A percentile compares a stretch with the other conserved stretches of the same genome.
phyloP scores from a whole-genome alignment of 352 stramenopile species.

The Phytophthora idaei region DNA sequence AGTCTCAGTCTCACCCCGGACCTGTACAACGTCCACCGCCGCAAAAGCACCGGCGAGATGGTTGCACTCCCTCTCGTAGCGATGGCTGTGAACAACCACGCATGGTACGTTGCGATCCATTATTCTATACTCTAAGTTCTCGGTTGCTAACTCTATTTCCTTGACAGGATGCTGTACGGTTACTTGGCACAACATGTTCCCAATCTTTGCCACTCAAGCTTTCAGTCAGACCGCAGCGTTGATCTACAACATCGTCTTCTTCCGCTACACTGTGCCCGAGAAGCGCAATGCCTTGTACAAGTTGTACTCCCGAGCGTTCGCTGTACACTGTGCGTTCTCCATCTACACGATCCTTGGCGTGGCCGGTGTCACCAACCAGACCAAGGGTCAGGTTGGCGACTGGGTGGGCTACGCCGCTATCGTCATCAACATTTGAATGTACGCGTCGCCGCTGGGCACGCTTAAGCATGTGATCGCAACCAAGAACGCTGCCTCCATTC shows the following conservation, averaged over 20 bases:
- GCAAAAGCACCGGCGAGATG: constrained; percentile 27
- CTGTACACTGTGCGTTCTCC: constrained; percentile 24
- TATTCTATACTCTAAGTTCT: background rate
- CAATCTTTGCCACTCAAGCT: constrained; percentile 30
- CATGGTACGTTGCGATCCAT: constrained; percentile 23
- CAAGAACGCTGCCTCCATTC: constrained; percentile 49
- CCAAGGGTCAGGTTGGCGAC: constrained; percentile 15
- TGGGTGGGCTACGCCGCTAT: constrained; percentile 43
- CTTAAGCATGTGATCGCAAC: constrained; percentile 46
- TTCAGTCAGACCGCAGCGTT: constrained; percentile 23
- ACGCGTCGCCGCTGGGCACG: constrained; percentile 53
- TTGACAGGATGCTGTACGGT: constrained; percentile 30
- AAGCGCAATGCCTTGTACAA: constrained; percentile 23
- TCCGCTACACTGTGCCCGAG: constrained; percentile 12
- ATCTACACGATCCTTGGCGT: constrained; percentile 45
- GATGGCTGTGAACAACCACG: constrained; percentile 30
- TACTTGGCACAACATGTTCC: constrained; percentile 36
- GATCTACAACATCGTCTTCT: constrained; percentile 32
- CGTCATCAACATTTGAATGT: constrained; percentile 55
- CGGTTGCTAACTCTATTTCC: background rate
- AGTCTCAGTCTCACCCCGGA: constrained; percentile 28
- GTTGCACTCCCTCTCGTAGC: constrained; percentile 26
- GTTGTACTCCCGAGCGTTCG: constrained; percentile 13
- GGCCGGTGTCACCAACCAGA: constrained; percentile 38
- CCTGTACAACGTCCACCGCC: constrained; percentile 29